phyloP scores from a whole-genome alignment of 2,329 filamentous ascomycete genomes.

The Pestalotiopsis sp. region DNA sequence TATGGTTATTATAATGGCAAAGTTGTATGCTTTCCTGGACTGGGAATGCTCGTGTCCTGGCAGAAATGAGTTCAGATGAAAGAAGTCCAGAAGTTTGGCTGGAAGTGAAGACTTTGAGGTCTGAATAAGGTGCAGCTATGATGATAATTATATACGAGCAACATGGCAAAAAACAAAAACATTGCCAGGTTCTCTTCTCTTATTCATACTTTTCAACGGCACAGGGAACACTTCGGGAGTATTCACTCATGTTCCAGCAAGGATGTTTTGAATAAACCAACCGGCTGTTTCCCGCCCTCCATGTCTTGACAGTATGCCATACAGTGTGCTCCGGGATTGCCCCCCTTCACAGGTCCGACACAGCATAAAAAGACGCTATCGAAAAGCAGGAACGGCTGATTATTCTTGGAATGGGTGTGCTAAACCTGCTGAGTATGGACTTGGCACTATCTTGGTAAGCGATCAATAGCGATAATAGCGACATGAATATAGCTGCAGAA shows the following conservation, averaged over 20 bases:
- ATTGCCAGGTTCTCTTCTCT: no score
- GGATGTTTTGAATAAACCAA: background rate
- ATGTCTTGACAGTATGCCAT: background rate
- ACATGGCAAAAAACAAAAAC: no score
- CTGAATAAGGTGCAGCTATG: no score
- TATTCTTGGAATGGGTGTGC: background rate
- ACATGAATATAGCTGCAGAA: background rate
- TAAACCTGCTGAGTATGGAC: background rate
- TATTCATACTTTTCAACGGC: no score
- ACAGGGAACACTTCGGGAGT: no score
- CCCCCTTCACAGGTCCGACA: background rate
- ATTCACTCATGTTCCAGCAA: background rate
- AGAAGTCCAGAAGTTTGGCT: no score
- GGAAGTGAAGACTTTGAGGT: no score
- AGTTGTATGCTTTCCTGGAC: no score
- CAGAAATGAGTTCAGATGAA: no score
- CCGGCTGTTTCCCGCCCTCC: background rate
- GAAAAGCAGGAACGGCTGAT: constrained; percentile 2
- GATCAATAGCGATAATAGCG: background rate
- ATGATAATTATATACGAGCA: no score
- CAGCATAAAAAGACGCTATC: background rate
- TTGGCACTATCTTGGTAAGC: background rate
- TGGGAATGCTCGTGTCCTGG: no score
- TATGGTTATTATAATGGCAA: no score
- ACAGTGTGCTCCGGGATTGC: background rate